These are phyloP conservation scores for Pulveroboletus ravenelii DNA, from an alignment of 768 basidiomycete genomes.

Conservation along the genomic window DNA sequence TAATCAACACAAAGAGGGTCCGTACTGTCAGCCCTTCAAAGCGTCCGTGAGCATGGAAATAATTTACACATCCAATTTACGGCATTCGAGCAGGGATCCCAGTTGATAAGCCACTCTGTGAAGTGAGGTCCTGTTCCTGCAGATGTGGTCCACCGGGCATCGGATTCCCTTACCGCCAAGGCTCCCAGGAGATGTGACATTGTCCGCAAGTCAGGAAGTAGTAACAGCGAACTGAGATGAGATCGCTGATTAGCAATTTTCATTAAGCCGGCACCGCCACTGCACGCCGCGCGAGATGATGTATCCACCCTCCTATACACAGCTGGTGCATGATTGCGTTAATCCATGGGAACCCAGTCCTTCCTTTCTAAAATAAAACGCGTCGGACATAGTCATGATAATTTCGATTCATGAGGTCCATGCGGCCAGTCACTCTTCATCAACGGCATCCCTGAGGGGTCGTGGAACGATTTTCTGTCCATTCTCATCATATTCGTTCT, in stretches of 20 bases:
- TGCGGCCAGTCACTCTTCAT: slow-evolving; percentile 4
- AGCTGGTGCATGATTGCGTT: slow-evolving; percentile 19
- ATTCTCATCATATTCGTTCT: background rate
- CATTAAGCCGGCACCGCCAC: slow-evolving; percentile 29
- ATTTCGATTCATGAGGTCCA: slow-evolving; percentile 7
- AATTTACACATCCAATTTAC: slow-evolving; percentile 24
- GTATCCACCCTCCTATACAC: slow-evolving; percentile 13
- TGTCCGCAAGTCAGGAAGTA: slow-evolving; percentile 24
- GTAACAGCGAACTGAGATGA: slow-evolving; percentile 27
- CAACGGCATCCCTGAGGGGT: slow-evolving; percentile 13
- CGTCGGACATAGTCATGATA: background rate
- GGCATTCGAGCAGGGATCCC: slow-evolving; percentile 17
- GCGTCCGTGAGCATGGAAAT: slow-evolving; percentile 7
- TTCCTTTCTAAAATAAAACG: background rate
- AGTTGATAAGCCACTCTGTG: slow-evolving; percentile 9
- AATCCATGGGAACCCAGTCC: slow-evolving; percentile 15
- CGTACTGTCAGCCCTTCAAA: slow-evolving; percentile 2
- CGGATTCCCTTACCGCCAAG: slow-evolving; percentile 15
- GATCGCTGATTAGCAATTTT: slow-evolving; percentile 22
- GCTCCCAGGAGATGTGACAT: slow-evolving; percentile 25
- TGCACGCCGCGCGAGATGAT: slow-evolving; percentile 22
- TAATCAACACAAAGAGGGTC: background rate
- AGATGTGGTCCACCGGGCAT: slow-evolving; percentile 15
- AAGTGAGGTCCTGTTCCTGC: background rate
- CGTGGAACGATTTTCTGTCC: slow-evolving; percentile 11